Conservation (phyloP, 352 stramenopile genomes). For the Globisporangium cylindrosporum region DNA sequence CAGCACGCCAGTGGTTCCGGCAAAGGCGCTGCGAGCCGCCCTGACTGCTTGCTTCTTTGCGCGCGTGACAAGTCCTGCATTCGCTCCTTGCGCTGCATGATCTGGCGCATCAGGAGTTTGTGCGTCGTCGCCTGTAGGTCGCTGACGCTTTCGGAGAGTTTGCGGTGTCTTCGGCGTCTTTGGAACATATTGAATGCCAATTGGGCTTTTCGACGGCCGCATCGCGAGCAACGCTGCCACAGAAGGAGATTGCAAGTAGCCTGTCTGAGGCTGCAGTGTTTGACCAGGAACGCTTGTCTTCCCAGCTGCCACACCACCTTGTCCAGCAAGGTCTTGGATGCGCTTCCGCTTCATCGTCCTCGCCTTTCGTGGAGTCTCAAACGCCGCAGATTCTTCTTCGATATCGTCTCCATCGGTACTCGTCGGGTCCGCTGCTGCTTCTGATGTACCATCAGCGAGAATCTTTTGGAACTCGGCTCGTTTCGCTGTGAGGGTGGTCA, state of each 20-base stretch:
- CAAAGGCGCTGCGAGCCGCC: slow-evolving; percentile 5
- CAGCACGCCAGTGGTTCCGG: slow-evolving; percentile 12
- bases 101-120: slow-evolving; percentile 5
- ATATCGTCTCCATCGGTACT: slow-evolving; percentile 11
- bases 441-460: slow-evolving; percentile 19
- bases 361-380: slow-evolving; percentile 32
- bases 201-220: slow-evolving; percentile 21
- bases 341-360: slow-evolving; percentile 28
- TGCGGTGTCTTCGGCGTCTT: slow-evolving; percentile 22
- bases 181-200: slow-evolving; percentile 21
- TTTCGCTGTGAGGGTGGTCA: slow-evolving; percentile 34
- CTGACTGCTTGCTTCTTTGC: slow-evolving; percentile 40
- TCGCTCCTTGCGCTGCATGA: slow-evolving; percentile 36
- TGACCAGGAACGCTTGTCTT: slow-evolving; percentile 5
- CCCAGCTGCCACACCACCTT: slow-evolving; percentile 1
- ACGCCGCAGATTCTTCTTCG: slow-evolving; percentile 17
- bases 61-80: slow-evolving; percentile 32
- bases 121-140: slow-evolving; percentile 5
- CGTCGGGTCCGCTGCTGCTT: background rate
- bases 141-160: slow-evolving; percentile 13
- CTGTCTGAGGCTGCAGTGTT: background rate
- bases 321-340: slow-evolving; percentile 11
- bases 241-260: slow-evolving; percentile 17
- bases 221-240: slow-evolving; percentile 21
- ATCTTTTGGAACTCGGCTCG: slow-evolving; percentile 49